Evolutionary conservation across 352 stramenopile species (phyloP), one percentile per base, ranked within the genome.

Genomic region (Globisporangium spinosum): DNA sequence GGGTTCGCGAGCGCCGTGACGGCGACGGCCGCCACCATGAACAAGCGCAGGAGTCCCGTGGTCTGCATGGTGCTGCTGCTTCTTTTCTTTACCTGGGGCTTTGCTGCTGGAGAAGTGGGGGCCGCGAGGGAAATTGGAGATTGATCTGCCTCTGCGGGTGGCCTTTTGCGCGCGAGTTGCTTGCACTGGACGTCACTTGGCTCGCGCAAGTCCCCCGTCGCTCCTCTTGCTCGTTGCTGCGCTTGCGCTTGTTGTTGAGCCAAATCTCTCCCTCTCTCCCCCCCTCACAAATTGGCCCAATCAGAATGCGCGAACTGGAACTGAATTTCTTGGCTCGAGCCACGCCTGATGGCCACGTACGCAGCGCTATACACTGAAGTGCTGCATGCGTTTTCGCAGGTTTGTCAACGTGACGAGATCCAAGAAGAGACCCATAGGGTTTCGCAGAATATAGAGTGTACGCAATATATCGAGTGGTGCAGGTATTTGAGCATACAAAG

Each of bases 21-120:
- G 10, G 82, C 79, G 4, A 81, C 77, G 2, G 77, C 73, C 49
- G 85, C 82, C 23, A 89, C 55, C 66, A 91, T 55, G 29, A 86
- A 70, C 45, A 85, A 55, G 56, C 76, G 84, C 55, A 90, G 74
- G 59, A 89, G 69, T 68, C 67, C 67, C 25, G 77, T 78, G 64
- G 85, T 83, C 65, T 77, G 79, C 85, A 93, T 93, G n/a, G 17
- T 79, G 34, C 2, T 62, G 34, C 2, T 62, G 45, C 20, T 45
- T 23, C 25, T 58, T 20, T 34, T 53, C 25, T 59, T 15, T 43
- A 58, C 63, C n/a, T 45, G 66, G 47, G 43, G 25, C 61, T 58
- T 9, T 73, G 57, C 32, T 59, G 68, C 56, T 72, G 64, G 47
- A 57, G 64, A 40, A 25, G 65, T 68, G 53, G 17, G 58, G 58